These are phyloP conservation scores for Raphidocelis subcapitata DNA, from an alignment of 139 green algal genomes.

Conservation along the genomic window DNA sequence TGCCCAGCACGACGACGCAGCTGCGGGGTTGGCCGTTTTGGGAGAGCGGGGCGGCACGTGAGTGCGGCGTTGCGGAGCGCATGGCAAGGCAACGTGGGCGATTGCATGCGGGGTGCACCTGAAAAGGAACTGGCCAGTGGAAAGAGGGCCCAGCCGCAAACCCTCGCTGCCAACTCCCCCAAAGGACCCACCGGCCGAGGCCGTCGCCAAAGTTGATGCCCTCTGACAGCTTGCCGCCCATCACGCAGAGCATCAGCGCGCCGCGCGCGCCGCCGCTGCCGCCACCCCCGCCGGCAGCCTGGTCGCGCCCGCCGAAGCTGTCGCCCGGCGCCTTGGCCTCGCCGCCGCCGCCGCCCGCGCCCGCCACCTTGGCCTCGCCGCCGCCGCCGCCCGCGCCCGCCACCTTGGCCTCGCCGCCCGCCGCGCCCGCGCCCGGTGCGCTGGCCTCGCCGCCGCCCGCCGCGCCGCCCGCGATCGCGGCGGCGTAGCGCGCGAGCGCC, in stretches of 20 bases:
- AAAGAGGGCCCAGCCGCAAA: too few relatives aligned
- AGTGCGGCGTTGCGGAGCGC: too few relatives aligned
- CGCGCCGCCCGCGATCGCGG: slow-evolving; percentile 6
- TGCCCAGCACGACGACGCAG: slow-evolving; percentile 90
- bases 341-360: too few relatives aligned
- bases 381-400: not conserved
- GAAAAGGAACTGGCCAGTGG: too few relatives aligned
- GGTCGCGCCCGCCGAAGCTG: not conserved
- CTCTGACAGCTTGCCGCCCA: slow-evolving; percentile 95
- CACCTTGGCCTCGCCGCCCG: not conserved
- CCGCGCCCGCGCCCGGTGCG: too few relatives aligned
- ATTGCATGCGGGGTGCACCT: too few relatives aligned
- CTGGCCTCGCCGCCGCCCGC: not conserved
- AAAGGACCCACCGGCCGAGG: slow-evolving; percentile 80
- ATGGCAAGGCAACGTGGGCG: too few relatives aligned
- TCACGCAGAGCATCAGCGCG: slow-evolving; percentile 90
- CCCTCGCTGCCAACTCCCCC: too few relatives aligned
- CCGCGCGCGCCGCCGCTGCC: slow-evolving; percentile 31
- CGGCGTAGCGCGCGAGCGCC: slow-evolving; percentile 51
- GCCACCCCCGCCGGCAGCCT: not conserved
- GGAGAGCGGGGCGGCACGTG: too few relatives aligned
- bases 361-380: too few relatives aligned
- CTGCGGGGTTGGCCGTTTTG: too few relatives aligned
- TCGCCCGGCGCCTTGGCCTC: not conserved
- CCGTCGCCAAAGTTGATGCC: slow-evolving; percentile 99